These are phyloP conservation scores for Alternaria metachromatica DNA, from an alignment of 2,329 filamentous ascomycete genomes.

Conservation along the genomic window DNA sequence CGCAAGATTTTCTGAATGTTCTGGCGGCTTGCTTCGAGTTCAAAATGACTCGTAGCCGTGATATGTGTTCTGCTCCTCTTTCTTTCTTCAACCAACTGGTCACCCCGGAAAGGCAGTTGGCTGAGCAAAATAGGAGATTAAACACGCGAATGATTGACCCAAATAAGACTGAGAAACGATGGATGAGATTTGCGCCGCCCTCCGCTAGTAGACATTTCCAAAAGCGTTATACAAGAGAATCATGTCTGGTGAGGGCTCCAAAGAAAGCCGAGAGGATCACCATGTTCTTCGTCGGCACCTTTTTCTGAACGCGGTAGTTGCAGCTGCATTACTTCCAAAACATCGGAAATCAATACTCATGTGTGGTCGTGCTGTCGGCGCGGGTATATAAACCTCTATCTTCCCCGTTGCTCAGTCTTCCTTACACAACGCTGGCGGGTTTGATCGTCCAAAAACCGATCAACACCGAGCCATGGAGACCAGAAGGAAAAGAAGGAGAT, in stretches of 20 bases:
- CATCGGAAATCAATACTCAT: neutral
- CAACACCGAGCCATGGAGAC: neutral
- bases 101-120: neutral
- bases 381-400: neutral
- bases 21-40: neutral
- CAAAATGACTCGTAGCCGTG: too few species aligned
- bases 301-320: accelerated
- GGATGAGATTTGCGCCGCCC: neutral
- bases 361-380: neutral
- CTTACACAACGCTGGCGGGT: accelerated
- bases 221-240: accelerated
- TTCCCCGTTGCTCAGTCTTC: neutral
- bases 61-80: neutral
- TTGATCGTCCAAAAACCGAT: too few species aligned
- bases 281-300: neutral
- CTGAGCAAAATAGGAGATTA: neutral
- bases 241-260: neutral
- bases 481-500: accelerated
- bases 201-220: neutral
- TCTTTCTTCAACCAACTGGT: neutral
- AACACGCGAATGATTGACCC: neutral
- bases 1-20: neutral
- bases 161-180: neutral
- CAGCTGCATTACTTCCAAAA: neutral
- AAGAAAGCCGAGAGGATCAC: neutral